Base-by-base conservation (phyloP, 1,139 yeast genomes). In the Yamadazyma atlantica region DNA sequence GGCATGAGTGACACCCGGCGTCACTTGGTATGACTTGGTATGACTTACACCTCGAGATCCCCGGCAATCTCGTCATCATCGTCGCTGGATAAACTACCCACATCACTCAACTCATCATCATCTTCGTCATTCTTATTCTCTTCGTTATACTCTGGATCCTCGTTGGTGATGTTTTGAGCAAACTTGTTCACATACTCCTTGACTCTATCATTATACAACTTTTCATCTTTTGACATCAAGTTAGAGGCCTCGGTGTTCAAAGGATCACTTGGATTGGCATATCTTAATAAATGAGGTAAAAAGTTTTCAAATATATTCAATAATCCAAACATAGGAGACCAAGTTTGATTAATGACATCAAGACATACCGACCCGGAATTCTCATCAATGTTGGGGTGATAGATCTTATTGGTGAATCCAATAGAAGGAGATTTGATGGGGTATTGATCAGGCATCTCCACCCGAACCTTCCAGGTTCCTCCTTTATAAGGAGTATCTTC, bases 241-340 rank as follows among this genome's bases (percentile, higher is more conserved):
- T 85, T 80, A 5, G 96, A 88, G 0, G 98, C 98, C 49, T 87
- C 95, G 18, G 92, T 84, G 55, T 92, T 92, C 46, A 92, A 71
- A 1, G 98, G 98, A 58, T 92, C 98, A 23, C 92, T 74, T 1
- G 97, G 94, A 54, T 92, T 92, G 18, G 97, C 97, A 55, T 92
- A 92, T 42, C 94, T 77, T 45, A 92, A 69, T 42, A 92, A 68
- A 54, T 94, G 98, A 10, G 98, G 98, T 47, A 92, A 67, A 66
- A 92, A 92, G 55, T 89, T 85, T 56, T 92, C 97, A 58, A 92
- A 89, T 28, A 92, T 87, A 59, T 92, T 92, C 50, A 84, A 71
- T 51, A 90, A 74, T 36, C 92, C 97, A 69, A 89, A 92, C 90
- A 92, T 86, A 2, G 98, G 98, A 32, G 95, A 85, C 98, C 98